Conservation (phyloP, 176 grass and related monocot species). For the Pontederia paniculata region DNA sequence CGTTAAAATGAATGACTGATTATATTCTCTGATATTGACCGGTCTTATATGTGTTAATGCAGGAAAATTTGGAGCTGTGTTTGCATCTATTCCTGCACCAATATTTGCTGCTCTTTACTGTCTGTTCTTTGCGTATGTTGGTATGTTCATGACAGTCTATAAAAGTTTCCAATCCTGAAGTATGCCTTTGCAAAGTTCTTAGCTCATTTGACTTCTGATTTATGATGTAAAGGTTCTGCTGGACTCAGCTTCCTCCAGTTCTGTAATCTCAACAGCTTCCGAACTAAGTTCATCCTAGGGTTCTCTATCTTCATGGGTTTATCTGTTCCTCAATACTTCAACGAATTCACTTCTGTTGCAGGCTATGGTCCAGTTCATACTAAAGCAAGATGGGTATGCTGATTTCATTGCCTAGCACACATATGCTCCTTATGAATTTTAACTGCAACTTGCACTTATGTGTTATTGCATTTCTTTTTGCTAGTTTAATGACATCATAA, state of each 20-base stretch:
- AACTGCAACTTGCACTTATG: neutral
- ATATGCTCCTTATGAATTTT: neutral
- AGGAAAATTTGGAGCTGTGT: conserved; percentile 95
- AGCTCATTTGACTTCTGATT: neutral
- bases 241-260: conserved; percentile 83
- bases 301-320: conserved; percentile 85
- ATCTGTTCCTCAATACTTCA: conserved; percentile 93
- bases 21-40: neutral
- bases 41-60: neutral
- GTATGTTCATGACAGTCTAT: conserved; percentile 26
- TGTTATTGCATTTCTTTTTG: neutral
- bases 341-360: conserved; percentile 64
- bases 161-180: conserved; percentile 1
- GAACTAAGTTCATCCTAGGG: conserved; percentile 88
- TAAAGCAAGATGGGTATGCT: conserved; percentile 66
- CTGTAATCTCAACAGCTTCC: conserved; percentile 87
- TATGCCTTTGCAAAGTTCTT: neutral
- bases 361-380: conserved; percentile 87
- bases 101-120: conserved; percentile 93
- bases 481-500: conserved; percentile 95
- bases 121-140: conserved; percentile 73
- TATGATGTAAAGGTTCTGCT: conserved; percentile 32
- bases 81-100: conserved; percentile 74
- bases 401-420: neutral
- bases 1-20: neutral